Evolutionary conservation across 768 basidiomycete genomes (phyloP), one percentile per base, ranked within the genome.

Genomic region (Trametes coccinea): DNA sequence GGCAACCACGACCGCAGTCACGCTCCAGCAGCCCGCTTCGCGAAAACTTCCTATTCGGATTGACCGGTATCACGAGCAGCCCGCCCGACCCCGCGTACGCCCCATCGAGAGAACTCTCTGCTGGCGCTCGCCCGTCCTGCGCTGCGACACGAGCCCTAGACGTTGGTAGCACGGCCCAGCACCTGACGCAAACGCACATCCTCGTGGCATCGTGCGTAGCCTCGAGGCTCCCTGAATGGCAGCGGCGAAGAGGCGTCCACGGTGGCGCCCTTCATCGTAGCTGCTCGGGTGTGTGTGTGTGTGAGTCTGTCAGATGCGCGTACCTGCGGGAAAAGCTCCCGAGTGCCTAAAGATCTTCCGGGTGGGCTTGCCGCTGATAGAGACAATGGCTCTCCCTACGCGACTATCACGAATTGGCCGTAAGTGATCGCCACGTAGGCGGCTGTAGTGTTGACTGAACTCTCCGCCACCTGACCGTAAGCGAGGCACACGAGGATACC

Each of bases 401-500:
- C 29, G 33, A 56, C 11, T 6, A 9, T 37, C 54, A 37, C 45
- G 14, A 33, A 6, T 16, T 17, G 45, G 45, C 8, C 30, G 29
- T 49, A 10, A 14, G 56, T 57, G 56, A 57, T 57, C 56, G 46
- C 44, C 56, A 47, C 3, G 13, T 22, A 31, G 11, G 22, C 56
- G 56, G 34, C 11, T 31, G 34, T 37, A 9, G 41, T 14, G 29
- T n/a, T 44, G 57, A 59, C 49, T 30, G 49, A 59, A 59, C 57
- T 31, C 30, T 57, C 29, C 49, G 56, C 39, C 47, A 47, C 56
- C 56, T 57, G 56, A 49, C 56, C 37, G 14, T 43, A 33, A 37
- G 56, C 22, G 45, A 41, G 47, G 56, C 56, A 57, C 56, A 44
- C 34, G 34, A 57, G 56, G 56, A 57, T 57, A 57, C 56, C 56